Conservation (phyloP, 2,329 filamentous ascomycete genomes). For the Hypoxylon sp. region DNA sequence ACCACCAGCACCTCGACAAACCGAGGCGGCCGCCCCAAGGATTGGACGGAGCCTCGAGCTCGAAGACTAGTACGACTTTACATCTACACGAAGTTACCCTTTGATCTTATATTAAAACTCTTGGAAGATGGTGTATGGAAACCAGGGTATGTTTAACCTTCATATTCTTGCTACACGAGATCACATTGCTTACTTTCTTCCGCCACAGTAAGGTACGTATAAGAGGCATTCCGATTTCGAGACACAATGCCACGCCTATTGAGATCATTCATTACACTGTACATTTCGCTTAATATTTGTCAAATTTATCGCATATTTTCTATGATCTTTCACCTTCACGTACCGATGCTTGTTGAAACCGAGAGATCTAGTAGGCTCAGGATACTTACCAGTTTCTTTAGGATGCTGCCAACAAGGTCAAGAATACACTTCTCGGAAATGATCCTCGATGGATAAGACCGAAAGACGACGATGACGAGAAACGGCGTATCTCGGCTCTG, state of each 20-base stretch:
- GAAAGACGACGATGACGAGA: conserved; percentile 64
- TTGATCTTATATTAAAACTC: conserved; percentile 64
- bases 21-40: conserved; percentile 64
- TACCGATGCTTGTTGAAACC: not conserved
- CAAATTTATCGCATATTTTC: not conserved
- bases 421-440: conserved; percentile 68
- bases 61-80: conserved; percentile 69
- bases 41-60: conserved; percentile 67
- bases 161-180: conserved; percentile 13
- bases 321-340: not conserved
- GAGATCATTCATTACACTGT: not conserved
- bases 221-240: not conserved
- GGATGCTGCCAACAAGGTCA: conserved; percentile 71
- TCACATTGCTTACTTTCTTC: conserved; percentile 28
- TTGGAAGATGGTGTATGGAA: conserved; percentile 61
- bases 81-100: conserved; percentile 66
- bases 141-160: conserved; percentile 58
- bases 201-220: conserved; percentile 55
- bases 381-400: conserved; percentile 18
- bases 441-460: conserved; percentile 71
- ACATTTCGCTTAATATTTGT: not conserved
- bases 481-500: conserved; percentile 59
- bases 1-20: conserved; percentile 49
- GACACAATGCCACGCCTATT: not conserved
- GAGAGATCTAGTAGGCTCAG: not conserved